A percentile compares a stretch with the other conserved stretches of the same genome.
Conservation (phyloP, 768 basidiomycete species). For the Leccinum uliginosum region DNA sequence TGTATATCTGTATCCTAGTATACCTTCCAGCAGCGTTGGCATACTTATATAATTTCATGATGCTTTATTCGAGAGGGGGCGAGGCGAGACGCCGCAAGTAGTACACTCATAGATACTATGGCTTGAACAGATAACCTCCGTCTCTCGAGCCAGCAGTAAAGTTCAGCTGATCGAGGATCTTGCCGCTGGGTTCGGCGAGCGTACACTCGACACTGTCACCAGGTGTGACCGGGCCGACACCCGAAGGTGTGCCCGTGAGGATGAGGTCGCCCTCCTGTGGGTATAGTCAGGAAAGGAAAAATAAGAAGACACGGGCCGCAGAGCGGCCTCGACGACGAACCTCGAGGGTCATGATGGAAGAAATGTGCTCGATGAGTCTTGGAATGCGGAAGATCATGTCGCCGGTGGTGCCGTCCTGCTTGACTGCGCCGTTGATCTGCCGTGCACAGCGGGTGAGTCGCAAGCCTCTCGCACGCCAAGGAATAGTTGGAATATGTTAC, state of each 20-base stretch:
- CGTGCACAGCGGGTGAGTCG: neutral
- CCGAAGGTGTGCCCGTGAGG: conserved; percentile 88
- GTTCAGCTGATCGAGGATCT: conserved; percentile 55
- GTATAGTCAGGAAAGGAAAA: neutral
- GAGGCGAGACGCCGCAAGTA: neutral
- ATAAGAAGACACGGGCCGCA: neutral
- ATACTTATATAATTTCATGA: conserved; percentile 10
- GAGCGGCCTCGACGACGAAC: conserved; percentile 34
- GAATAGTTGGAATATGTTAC: conserved; percentile 31
- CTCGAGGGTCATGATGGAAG: conserved; percentile 97
- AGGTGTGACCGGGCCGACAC: conserved; percentile 72
- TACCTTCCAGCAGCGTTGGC: conserved; percentile 12
- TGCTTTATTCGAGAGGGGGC: neutral
- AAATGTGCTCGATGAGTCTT: conserved; percentile 81
- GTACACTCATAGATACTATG: conserved; percentile 12
- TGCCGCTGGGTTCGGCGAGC: conserved; percentile 50
- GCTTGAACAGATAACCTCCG: conserved; percentile 62
- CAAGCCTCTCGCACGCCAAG: neutral
- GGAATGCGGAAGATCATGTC: conserved; percentile 96
- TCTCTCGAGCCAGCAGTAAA: conserved; percentile 63
- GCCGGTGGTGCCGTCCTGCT: conserved; percentile 79
- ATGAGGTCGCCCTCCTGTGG: conserved; percentile 85
- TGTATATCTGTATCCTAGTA: conserved; percentile 13
- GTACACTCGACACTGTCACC: conserved; percentile 80
- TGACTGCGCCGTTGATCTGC: conserved; percentile 78